Evolutionary conservation across 1,284 basidiomycete genomes (phyloP), one percentile per base, ranked within the genome.

Genomic region (Moesziomyces aphidis): DNA sequence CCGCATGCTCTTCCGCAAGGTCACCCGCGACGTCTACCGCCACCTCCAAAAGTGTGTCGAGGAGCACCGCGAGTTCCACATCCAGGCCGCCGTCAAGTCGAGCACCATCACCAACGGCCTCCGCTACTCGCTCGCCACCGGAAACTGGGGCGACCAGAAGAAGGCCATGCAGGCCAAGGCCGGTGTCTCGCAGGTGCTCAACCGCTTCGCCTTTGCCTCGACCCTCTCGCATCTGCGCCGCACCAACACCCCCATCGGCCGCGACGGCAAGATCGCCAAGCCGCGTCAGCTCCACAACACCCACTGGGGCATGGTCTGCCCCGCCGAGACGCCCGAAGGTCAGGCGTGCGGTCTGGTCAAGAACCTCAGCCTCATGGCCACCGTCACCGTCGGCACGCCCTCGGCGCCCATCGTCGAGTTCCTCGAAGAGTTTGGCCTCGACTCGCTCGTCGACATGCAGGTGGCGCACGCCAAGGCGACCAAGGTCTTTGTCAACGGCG

Each of bases 331-430:
- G 13, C 96, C 96, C 8, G 96, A 99, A 91, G 96, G 96, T 60
- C 96, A 99, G 85, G 97, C 96, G 69, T 99, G 96, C 87, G 96
- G 96, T 86, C 89, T 99, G 50, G 97, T 99, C 86, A 99, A 99
- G 88, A 99, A 99, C 86, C 87, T 99, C 68, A 93, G 96, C 10
- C 90, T 99, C 77, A 97, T 99, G 95, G 89, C 95, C 9, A 96
- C 94, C 86, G 97, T 99, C 70, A 98, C 97, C 44, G 96, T 99
- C 76, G 97, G 97, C 54, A 96, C 95, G 1, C 91, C 93, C 67
- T 95, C 95, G 34, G 94, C 93, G 7, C 96, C 96, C 2, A 95
- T 99, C 79, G 93, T 98, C 85, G 95, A 98, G 85, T 99, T 99
- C 87, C 87, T 99, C 87, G 94, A 98, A 84, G 96, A 98, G 87